A percentile compares a stretch with the other conserved stretches of the same genome.
Evolutionary conservation across 305 asterid species (phyloP).

Genomic region (Striga hermonthica): DNA sequence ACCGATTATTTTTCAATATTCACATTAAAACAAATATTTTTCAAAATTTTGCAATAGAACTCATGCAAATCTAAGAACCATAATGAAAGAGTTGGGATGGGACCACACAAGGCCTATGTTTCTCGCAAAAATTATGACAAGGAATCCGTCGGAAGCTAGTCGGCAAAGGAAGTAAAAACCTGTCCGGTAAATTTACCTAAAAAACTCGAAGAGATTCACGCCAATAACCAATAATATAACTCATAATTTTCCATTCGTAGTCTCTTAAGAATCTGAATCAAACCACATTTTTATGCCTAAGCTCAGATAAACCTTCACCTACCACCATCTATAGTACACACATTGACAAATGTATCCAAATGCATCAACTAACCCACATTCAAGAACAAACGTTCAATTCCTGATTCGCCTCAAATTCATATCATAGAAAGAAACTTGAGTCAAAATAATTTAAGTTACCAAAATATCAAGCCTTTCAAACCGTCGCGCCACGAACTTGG

Average conservation of each 20-base stretch:
- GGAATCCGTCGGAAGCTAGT: background rate
- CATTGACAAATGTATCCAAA: background rate
- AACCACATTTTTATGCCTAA: background rate
- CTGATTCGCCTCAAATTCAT: background rate
- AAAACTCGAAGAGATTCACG: background rate
- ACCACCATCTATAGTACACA: background rate
- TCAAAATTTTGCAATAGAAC: no score
- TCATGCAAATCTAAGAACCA: no score
- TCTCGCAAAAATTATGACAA: background rate
- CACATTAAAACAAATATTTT: no score
- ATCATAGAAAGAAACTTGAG: background rate
- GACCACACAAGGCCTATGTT: background rate
- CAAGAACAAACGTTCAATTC: background rate
- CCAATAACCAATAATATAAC: no score
- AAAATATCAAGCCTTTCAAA: slow-evolving; percentile 45
- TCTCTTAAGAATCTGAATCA: no score
- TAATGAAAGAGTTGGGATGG: no score
- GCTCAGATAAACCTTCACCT: background rate
- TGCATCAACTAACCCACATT: background rate
- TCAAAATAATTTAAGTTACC: slow-evolving; percentile 25
- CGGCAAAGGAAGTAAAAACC: background rate
- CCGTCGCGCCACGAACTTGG: slow-evolving; percentile 42
- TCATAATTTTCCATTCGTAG: no score
- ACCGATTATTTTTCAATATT: no score
- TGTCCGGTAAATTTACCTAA: background rate